Evolutionary conservation across 1,284 basidiomycete species (phyloP), one percentile per base, ranked within the genome.

Genomic region (Irpex lacteus): DNA sequence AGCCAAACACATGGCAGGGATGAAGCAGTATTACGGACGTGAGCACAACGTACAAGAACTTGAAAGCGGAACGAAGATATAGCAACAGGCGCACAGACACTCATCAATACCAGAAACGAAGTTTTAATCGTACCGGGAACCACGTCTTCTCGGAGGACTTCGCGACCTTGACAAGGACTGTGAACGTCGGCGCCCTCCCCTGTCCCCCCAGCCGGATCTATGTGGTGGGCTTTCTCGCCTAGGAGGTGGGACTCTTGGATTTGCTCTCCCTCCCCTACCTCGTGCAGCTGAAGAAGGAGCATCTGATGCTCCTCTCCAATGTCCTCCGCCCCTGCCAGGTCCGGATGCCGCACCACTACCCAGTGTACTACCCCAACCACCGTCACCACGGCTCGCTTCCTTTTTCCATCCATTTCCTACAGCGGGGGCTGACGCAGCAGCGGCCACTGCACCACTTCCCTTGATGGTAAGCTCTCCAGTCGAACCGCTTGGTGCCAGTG

Each of bases 261-360:
- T 73, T 44, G 80, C 72, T n/a, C 71, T 74, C 21, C 73, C 74
- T 32, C 75, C 76, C 47, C 76, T 60, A 56, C 60, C 70, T 62
- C 18, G 76, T 21, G 75, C 70, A n/a, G 73, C 75, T 4, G 81
- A 72, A 3, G 78, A 74, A 0, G 78, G 75, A 5, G 77, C 77
- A 67, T 83, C 81, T 4, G 88, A 88, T 21, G 80, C 85, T 0
- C 88, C 88, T 53, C 88, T 78, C 88, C 88, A 90, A 72, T 90
- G 88, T 6, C 88, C 88, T 18, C 85, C 86, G 58, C 86, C 82
- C 7, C 86, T 76, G 44, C 82, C 75, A 37, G 67, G 60, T 32
- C 76, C 76, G 26, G 75, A 70, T 19, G 76, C 60, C 18, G 50
- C 18, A 19, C 50, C 50, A 62, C 72, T 44, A 47, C 73, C 76